Evolutionary conservation across 2,329 filamentous ascomycete species (phyloP).

Genomic region (Xylariales sp.): DNA sequence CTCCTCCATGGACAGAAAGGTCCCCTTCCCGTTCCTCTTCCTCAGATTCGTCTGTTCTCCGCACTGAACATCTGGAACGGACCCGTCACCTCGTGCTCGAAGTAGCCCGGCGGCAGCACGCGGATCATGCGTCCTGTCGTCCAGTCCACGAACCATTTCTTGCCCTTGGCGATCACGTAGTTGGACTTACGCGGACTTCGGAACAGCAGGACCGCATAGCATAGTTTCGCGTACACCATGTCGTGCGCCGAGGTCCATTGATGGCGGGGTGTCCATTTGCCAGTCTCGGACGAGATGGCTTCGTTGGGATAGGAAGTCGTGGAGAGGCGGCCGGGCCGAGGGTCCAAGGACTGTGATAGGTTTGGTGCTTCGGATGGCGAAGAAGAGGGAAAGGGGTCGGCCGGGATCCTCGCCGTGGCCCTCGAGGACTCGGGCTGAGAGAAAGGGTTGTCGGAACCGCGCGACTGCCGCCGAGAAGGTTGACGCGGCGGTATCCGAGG

Average conservation of each 20-base stretch:
- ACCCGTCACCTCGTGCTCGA: conserved; percentile 44
- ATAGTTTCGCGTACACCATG: conserved; percentile 55
- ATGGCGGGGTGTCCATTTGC: conserved; percentile 53
- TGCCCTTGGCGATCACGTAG: conserved; percentile 52
- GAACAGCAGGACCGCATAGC: conserved; percentile 54
- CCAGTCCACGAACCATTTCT: conserved; percentile 58
- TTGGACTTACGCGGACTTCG: conserved; percentile 54
- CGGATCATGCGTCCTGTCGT: conserved; percentile 49
- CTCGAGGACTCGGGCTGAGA: background rate
- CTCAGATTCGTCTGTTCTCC: conserved; percentile 42
- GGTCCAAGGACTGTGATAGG: conserved; percentile 6
- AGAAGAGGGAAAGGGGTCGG: background rate
- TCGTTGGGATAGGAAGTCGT: conserved; percentile 41
- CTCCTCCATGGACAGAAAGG: background rate
- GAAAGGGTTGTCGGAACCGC: no score
- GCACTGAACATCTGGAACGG: conserved; percentile 47
- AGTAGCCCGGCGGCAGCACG: conserved; percentile 50
- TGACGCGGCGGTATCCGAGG: conserved; percentile 8
- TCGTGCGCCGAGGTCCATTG: conserved; percentile 52
- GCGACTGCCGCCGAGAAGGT: no score
- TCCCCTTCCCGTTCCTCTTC: background rate
- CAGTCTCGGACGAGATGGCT: conserved; percentile 42
- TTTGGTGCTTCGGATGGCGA: background rate
- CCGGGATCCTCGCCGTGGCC: background rate
- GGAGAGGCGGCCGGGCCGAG: conserved; percentile 34